A percentile compares a stretch with the other conserved stretches of the same genome.
These are phyloP conservation scores for Saccharum hybrid DNA, from an alignment of 202 grass and related monocot species.

Conservation along the genomic window DNA sequence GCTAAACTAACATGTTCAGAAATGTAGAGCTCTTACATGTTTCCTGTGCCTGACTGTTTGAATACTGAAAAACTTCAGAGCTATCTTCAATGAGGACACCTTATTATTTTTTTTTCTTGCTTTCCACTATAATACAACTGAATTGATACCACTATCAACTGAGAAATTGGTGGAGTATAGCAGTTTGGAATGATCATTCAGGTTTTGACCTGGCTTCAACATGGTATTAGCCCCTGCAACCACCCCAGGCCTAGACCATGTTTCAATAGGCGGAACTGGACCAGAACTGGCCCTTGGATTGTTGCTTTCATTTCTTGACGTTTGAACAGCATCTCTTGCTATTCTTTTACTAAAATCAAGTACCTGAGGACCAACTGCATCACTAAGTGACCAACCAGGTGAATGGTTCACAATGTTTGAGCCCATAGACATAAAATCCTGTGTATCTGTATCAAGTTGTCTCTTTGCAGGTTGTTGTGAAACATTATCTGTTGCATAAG, in stretches of 20 bases:
- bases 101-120: slow-evolving; percentile 34
- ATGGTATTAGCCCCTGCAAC: slow-evolving; percentile 51
- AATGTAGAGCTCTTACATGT: slow-evolving; percentile 30
- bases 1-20: slow-evolving; percentile 42
- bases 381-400: slow-evolving; percentile 56
- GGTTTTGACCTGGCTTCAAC: slow-evolving; percentile 49
- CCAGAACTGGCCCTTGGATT: slow-evolving; percentile 5
- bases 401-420: slow-evolving; percentile 41
- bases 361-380: slow-evolving; percentile 53
- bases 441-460: slow-evolving; percentile 45
- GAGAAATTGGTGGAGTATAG: slow-evolving; percentile 42
- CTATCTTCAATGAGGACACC: slow-evolving; percentile 15
- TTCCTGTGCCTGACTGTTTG: slow-evolving; percentile 11
- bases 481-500: slow-evolving; percentile 42
- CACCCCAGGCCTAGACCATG: slow-evolving; percentile 37
- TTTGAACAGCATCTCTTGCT: slow-evolving; percentile 32
- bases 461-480: slow-evolving; percentile 51
- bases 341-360: slow-evolving; percentile 53
- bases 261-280: slow-evolving; percentile 24
- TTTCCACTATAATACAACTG: slow-evolving; percentile 51
- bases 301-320: slow-evolving; percentile 35
- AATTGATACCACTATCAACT: slow-evolving; percentile 40
- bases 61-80: slow-evolving; percentile 23
- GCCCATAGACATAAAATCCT: slow-evolving; percentile 21
- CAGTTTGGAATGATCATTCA: slow-evolving; percentile 46